These are phyloP conservation scores for Gymnopilus junonius DNA, from an alignment of 768 basidiomycete genomes.

Conservation along the genomic window DNA sequence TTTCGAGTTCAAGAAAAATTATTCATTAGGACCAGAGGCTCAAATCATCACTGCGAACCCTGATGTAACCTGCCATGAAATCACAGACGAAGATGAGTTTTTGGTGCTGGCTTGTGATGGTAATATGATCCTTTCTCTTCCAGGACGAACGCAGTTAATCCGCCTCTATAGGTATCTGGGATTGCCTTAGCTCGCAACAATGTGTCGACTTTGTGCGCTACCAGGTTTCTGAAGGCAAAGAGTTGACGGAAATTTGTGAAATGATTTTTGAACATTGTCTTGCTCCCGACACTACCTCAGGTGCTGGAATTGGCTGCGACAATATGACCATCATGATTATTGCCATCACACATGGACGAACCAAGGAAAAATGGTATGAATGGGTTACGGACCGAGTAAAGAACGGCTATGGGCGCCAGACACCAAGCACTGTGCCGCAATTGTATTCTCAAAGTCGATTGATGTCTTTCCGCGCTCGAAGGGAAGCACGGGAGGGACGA, in stretches of 20 bases:
- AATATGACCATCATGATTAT: slow-evolving; percentile 98
- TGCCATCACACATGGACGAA: slow-evolving; percentile 83
- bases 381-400: slow-evolving; percentile 89
- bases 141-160: slow-evolving; percentile 2
- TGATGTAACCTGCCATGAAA: slow-evolving; percentile 81
- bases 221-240: slow-evolving; percentile 77
- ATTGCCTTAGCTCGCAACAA: slow-evolving; percentile 93
- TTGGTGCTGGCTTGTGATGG: slow-evolving; percentile 97
- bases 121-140: slow-evolving; percentile 29
- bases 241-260: slow-evolving; percentile 85
- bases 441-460: slow-evolving; percentile 73
- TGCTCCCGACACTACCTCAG: slow-evolving; percentile 90
- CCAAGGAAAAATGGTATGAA: slow-evolving; percentile 90
- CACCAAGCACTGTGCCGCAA: slow-evolving; percentile 76
- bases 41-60: slow-evolving; percentile 97
- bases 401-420: slow-evolving; percentile 72
- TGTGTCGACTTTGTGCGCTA: slow-evolving; percentile 88
- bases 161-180: slow-evolving; percentile 87
- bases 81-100: slow-evolving; percentile 93
- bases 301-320: slow-evolving; percentile 95
- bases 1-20: slow-evolving; percentile 98
- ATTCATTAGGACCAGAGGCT: slow-evolving; percentile 75
- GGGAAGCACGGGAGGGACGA: slow-evolving; percentile 62
- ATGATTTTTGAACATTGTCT: slow-evolving; percentile 91
- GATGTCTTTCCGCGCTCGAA: slow-evolving; percentile 62